phyloP scores from a whole-genome alignment of 2,329 filamentous ascomycete genomes.

The Clathrospora elynae region DNA sequence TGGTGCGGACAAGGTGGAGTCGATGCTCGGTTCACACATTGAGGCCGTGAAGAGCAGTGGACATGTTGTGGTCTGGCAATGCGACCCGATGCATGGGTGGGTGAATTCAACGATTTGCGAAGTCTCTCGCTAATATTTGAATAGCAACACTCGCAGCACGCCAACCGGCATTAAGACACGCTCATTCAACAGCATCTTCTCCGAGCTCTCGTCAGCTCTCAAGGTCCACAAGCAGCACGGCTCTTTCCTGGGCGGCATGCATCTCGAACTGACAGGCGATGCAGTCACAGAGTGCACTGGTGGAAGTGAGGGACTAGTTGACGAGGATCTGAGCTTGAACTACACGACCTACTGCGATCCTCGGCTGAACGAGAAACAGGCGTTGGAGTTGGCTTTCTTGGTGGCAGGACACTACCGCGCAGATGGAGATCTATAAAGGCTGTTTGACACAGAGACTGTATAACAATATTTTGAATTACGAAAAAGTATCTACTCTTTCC shows the following conservation, averaged over 20 bases:
- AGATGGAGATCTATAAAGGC: slow-evolving; percentile 35
- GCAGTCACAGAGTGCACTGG: slow-evolving; percentile 95
- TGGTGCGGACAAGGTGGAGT: slow-evolving; percentile 75
- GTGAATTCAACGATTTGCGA: slow-evolving; percentile 8
- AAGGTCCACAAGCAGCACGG: slow-evolving; percentile 81
- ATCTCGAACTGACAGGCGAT: slow-evolving; percentile 93
- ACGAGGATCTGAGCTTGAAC: slow-evolving; percentile 85
- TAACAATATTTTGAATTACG: neutral
- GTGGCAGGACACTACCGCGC: slow-evolving; percentile 80
- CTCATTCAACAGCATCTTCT: slow-evolving; percentile 86
- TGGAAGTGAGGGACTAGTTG: slow-evolving; percentile 82
- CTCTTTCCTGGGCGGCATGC: slow-evolving; percentile 89
- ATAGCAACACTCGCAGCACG: slow-evolving; percentile 66
- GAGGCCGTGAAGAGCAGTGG: slow-evolving; percentile 81
- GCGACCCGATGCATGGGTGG: slow-evolving; percentile 94
- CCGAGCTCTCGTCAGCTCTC: slow-evolving; percentile 81
- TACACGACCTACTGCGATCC: slow-evolving; percentile 98
- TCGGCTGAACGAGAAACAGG: slow-evolving; percentile 95
- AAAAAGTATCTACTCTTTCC: neutral
- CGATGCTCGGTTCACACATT: slow-evolving; percentile 83
- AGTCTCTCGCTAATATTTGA: slow-evolving; percentile 12
- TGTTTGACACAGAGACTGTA: neutral
- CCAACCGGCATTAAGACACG: slow-evolving; percentile 86
- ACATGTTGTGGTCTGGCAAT: slow-evolving; percentile 89
- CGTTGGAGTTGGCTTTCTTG: slow-evolving; percentile 90